Base-by-base conservation (phyloP, 1,139 yeast species). In the Blastobotrys buckinghamii region DNA sequence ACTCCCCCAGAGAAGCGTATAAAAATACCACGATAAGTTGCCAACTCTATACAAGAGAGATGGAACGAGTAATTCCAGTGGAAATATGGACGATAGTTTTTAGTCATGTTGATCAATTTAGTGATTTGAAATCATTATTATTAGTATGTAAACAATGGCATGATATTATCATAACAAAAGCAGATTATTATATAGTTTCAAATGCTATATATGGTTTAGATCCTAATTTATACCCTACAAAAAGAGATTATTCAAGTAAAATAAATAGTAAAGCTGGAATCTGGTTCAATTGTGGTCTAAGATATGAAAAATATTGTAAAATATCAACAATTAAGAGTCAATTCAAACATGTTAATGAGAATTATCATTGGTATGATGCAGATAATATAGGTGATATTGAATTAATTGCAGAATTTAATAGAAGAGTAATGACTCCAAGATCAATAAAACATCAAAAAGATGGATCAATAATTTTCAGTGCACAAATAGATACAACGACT, bases 351-450 rank as follows among this genome's bases (percentile, higher is more conserved):
- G 22, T n/a, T 16, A 13, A 19, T 10, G 7, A 9, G 17, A 19
- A 33, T 16, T 13, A 39, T 8, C 10, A 35, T 5, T 35, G 38
- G 38, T n/a, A 6, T 29, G 32, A 29, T 29, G 32, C 6, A 29
- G 12, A 13, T 10, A 12, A 13, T 29, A 37, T 7, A 5, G 32
- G 39, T 12, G 33, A 35, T n/a, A 26, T 42, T 26, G 40, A 30
- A 12, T 9, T 36, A 26, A 35, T 42, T 5, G 40, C 45, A 2
- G 45, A 42, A 42, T 42, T 6, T 36, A 42, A 42, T 39, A 33
- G 45, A 15, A 33, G 39, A 17, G 26, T 26, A 10, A 26, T 19
- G 10, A 35, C 39, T 8, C 45, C 45, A 6, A 39, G 36, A 15
- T 42, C 45, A 10, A 20, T 20, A 15, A 24, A 35, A 35, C 45